These are phyloP conservation scores for Trypanosoma melophagium DNA, from an alignment of 208 protist genomes.

Conservation along the genomic window DNA sequence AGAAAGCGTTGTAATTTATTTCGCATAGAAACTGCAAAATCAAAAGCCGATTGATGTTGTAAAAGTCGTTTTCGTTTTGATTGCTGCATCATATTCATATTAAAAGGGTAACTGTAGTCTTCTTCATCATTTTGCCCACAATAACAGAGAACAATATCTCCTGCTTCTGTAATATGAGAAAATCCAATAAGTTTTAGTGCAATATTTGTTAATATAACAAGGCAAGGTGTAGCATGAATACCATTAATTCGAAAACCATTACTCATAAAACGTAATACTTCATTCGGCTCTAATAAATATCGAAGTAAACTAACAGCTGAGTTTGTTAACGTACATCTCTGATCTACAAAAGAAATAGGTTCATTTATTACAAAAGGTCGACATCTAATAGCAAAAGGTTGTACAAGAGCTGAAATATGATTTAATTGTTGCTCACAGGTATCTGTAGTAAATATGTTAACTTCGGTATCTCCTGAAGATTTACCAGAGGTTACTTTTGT, in stretches of 20 bases:
- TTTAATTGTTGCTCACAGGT: conserved; percentile 67
- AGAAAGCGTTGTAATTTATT: conserved; percentile 75
- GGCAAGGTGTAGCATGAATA: conserved; percentile 80
- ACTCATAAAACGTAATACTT: conserved; percentile 80
- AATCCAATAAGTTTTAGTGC: conserved; percentile 71
- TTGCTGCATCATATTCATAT: background rate
- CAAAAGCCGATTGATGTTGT: conserved; percentile 33
- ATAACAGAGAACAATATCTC: conserved; percentile 85
- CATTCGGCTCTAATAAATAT: conserved; percentile 67
- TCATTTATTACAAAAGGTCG: conserved; percentile 40
- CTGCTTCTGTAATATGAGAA: conserved; percentile 66
- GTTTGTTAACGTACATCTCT: conserved; percentile 43
- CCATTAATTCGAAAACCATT: conserved; percentile 88
- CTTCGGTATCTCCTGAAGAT: background rate
- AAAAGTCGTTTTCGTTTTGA: conserved; percentile 1
- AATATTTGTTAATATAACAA: conserved; percentile 74
- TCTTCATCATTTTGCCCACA: conserved; percentile 24
- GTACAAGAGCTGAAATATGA: conserved; percentile 62
- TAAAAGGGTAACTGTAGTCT: conserved; percentile 6
- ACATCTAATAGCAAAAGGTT: conserved; percentile 56
- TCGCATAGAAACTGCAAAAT: conserved; percentile 53
- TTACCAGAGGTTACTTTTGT: conserved; percentile 3
- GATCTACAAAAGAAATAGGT: conserved; percentile 45
- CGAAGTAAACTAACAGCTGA: conserved; percentile 72
- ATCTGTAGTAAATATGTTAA: conserved; percentile 29